A percentile compares a stretch with the other conserved stretches of the same genome.
phyloP scores from a whole-genome alignment of 2,329 filamentous ascomycete species.

The Fusarium lateritium region DNA sequence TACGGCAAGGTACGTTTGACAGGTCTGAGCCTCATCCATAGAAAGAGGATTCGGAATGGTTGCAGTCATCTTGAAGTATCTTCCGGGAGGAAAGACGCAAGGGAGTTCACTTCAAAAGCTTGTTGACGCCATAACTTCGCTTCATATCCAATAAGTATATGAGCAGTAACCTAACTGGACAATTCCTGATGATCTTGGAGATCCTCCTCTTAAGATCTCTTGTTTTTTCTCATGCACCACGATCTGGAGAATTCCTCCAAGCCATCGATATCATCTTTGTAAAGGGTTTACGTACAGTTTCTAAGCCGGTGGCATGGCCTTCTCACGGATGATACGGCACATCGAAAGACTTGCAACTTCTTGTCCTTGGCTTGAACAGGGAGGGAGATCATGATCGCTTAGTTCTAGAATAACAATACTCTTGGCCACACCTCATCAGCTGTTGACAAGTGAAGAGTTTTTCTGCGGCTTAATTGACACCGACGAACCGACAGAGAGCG shows the following conservation, averaged over 20 bases:
- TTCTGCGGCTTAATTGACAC: slow-evolving; percentile 15
- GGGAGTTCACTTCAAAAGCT: no score
- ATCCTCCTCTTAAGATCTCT: no score
- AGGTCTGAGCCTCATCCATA: neutral
- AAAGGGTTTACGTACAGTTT: slow-evolving; percentile 1
- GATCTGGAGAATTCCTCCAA: neutral
- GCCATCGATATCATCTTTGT: neutral
- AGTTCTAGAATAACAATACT: neutral
- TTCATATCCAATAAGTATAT: no score
- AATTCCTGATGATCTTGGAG: no score
- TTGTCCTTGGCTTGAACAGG: slow-evolving; percentile 7
- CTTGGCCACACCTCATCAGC: neutral
- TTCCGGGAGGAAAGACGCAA: no score
- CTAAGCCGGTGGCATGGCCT: neutral
- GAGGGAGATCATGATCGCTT: neutral
- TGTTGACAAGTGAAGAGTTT: slow-evolving; percentile 28
- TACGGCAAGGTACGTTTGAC: slow-evolving; percentile 8
- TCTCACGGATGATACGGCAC: neutral
- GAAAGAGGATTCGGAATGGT: neutral
- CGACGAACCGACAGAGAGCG: slow-evolving; percentile 26
- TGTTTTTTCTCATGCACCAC: neutral
- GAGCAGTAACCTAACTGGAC: no score
- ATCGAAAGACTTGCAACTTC: neutral
- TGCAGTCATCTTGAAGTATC: neutral
- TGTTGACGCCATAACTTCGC: no score